Conservation (phyloP, 441 rosid genomes). For the Pelargonium fulgidum region DNA sequence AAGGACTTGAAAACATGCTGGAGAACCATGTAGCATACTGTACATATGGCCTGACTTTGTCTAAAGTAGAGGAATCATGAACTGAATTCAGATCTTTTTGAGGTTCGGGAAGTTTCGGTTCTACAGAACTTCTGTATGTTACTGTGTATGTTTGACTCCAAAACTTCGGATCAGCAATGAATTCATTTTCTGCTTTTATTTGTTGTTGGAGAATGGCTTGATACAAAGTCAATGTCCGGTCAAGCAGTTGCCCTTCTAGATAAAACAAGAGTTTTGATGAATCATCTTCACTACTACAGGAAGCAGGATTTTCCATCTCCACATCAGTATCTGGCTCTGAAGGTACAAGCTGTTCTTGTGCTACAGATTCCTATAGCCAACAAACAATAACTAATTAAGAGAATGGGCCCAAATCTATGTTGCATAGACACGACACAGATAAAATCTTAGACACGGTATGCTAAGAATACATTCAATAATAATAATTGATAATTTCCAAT, state of each 20-base stretch:
- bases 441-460: not conserved
- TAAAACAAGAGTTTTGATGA: conserved; percentile 51
- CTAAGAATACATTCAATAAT: no score
- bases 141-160: conserved; percentile 62
- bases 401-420: not conserved
- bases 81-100: conserved; percentile 23
- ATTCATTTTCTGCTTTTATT: conserved; percentile 51
- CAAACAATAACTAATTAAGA: conserved; percentile 18
- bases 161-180: conserved; percentile 36
- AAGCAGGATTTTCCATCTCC: conserved; percentile 26
- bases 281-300: conserved; percentile 31
- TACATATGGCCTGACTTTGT: conserved; percentile 24
- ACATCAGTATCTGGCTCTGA: conserved; percentile 23
- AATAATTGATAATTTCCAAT: not conserved
- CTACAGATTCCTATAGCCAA: conserved; percentile 42
- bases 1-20: conserved; percentile 45
- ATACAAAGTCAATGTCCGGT: conserved; percentile 53
- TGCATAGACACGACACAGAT: no score
- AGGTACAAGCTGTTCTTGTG: conserved; percentile 28
- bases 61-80: conserved; percentile 22
- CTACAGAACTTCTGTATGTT: conserved; percentile 49
- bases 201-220: conserved; percentile 77
- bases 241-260: conserved; percentile 62
- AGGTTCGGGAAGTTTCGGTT: conserved; percentile 27
- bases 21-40: conserved; percentile 41